Conservation (phyloP, 257 asterid genomes). For the Galeopsis tetrahit region DNA sequence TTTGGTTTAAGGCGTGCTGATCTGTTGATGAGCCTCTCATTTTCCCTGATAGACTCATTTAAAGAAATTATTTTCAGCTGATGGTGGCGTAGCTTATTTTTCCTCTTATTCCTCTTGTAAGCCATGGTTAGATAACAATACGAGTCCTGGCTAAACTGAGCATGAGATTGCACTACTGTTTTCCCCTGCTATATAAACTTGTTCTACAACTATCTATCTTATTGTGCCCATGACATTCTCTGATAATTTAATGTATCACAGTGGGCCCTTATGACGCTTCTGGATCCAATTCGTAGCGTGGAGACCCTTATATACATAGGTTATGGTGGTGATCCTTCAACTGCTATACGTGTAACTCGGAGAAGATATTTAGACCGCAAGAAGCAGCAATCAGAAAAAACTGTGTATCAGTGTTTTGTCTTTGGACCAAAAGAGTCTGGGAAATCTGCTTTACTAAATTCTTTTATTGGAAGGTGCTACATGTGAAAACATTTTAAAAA, state of each 20-base stretch:
- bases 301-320: constrained; percentile 90
- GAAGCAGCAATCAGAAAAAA: constrained; percentile 85
- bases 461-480: constrained; percentile 78
- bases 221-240: constrained; percentile 15
- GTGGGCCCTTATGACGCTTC: constrained; percentile 98
- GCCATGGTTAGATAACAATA: too few species aligned
- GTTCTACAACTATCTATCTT: constrained; percentile 16
- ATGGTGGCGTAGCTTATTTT: background rate
- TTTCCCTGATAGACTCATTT: background rate
- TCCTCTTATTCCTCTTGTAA: background rate
- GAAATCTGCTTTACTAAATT: constrained; percentile 77
- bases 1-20: background rate
- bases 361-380: constrained; percentile 91
- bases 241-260: constrained; percentile 43
- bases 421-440: constrained; percentile 95
- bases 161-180: background rate
- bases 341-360: constrained; percentile 82
- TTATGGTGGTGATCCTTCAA: constrained; percentile 82
- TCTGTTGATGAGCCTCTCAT: constrained; percentile 2
- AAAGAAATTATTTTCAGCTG: background rate
- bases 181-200: background rate
- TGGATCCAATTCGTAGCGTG: constrained; percentile 78
- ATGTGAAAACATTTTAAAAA: background rate
- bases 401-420: constrained; percentile 85
- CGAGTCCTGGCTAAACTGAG: background rate